A percentile compares a stretch with the other conserved stretches of the same genome.
Evolutionary conservation across 208 protist species (phyloP).

Genomic region (Leishmania arabica): DNA sequence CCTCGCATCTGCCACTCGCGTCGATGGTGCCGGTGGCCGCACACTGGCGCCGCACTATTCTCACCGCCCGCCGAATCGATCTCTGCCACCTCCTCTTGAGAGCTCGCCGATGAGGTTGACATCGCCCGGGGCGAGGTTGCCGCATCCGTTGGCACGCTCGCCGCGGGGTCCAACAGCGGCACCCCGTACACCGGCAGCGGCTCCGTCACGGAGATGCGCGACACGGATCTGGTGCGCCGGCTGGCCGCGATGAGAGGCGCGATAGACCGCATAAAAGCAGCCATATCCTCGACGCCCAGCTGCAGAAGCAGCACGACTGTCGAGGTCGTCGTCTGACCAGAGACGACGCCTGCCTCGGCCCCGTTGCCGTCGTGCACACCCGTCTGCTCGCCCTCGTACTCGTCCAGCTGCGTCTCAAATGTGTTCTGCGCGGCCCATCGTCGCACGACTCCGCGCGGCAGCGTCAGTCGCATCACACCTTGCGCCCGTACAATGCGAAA

Average conservation of each 20-base stretch:
- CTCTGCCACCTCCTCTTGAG: constrained; percentile 1
- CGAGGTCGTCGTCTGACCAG: neutral
- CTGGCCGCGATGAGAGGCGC: constrained; percentile 65
- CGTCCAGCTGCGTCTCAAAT: constrained; percentile 57
- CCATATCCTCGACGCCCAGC: constrained; percentile 50
- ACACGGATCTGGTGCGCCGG: constrained; percentile 58
- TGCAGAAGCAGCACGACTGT: constrained; percentile 46
- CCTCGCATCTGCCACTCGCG: neutral
- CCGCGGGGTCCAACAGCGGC: constrained; percentile 26
- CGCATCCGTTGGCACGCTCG: constrained; percentile 7
- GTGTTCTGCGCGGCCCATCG: constrained; percentile 67
- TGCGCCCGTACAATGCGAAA: constrained; percentile 74
- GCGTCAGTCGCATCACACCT: constrained; percentile 73
- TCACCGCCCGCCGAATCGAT: neutral
- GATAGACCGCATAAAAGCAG: constrained; percentile 54
- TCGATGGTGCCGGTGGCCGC: neutral
- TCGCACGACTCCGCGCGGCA: constrained; percentile 40
- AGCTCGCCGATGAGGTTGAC: constrained; percentile 1
- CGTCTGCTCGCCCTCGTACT: constrained; percentile 7
- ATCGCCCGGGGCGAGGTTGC: neutral
- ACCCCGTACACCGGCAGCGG: constrained; percentile 48
- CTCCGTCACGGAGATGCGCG: constrained; percentile 74
- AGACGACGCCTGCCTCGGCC: neutral
- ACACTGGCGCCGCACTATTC: neutral
- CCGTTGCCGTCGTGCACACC: constrained; percentile 7